Conservation (phyloP, 805 yeast genomes). For the Saccharomycopsis sp. region DNA sequence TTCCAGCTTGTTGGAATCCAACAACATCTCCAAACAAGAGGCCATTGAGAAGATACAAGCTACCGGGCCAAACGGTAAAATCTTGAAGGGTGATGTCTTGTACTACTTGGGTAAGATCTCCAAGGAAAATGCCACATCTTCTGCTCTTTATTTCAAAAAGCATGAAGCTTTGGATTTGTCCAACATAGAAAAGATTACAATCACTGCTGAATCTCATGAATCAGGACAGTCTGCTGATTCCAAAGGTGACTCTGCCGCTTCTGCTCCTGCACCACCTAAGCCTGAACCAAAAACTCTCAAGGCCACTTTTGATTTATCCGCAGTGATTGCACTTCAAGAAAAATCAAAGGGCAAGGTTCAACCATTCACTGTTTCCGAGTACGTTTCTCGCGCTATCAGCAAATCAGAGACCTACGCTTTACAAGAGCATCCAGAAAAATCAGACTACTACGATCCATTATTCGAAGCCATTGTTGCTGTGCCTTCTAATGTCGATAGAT, state of each 20-base stretch:
- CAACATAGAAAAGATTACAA: slow-evolving; percentile 43
- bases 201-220: slow-evolving; percentile 21
- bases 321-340: slow-evolving; percentile 25
- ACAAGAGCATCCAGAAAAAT: slow-evolving; percentile 28
- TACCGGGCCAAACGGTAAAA: slow-evolving; percentile 81
- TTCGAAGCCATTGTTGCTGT: slow-evolving; percentile 53
- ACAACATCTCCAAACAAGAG: slow-evolving; percentile 57
- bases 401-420: slow-evolving; percentile 39
- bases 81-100: slow-evolving; percentile 85
- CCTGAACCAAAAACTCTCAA: slow-evolving; percentile 30
- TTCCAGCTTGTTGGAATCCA: slow-evolving; percentile 47
- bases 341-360: slow-evolving; percentile 26
- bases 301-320: slow-evolving; percentile 27
- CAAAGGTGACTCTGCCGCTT: slow-evolving; percentile 22
- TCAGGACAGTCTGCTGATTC: slow-evolving; percentile 12
- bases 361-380: slow-evolving; percentile 25
- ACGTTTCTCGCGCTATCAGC: slow-evolving; percentile 37
- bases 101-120: slow-evolving; percentile 72
- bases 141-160: slow-evolving; percentile 48
- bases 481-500: slow-evolving; percentile 35
- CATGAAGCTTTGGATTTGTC: slow-evolving; percentile 64
- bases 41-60: slow-evolving; percentile 69
- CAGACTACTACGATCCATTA: slow-evolving; percentile 47
- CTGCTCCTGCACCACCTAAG: slow-evolving; percentile 18
- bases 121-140: slow-evolving; percentile 39